phyloP scores from a whole-genome alignment of 257 asterid genomes.

The Lantana camara region DNA sequence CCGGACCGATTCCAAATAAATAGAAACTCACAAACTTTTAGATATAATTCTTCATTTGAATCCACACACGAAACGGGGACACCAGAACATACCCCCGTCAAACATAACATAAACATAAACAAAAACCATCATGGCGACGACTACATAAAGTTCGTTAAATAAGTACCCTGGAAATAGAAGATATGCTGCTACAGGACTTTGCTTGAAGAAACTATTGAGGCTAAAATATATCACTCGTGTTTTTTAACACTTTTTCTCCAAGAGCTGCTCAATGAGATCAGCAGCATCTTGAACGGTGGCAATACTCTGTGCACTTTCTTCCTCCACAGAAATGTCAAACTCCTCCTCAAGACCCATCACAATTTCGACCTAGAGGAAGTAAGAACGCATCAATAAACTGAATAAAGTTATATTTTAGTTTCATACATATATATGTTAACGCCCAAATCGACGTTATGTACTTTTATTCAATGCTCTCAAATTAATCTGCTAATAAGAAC shows the following conservation, averaged over 20 bases:
- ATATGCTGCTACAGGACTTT: constrained; percentile 31
- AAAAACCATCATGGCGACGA: constrained; percentile 23
- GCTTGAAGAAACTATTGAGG: constrained; percentile 27
- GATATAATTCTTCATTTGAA: constrained; percentile 25
- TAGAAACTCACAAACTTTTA: background rate
- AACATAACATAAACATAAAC: constrained; percentile 23
- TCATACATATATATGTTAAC: background rate
- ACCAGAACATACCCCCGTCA: constrained; percentile 24
- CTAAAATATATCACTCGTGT: constrained; percentile 16
- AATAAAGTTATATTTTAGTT: background rate
- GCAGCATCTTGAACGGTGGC: constrained; percentile 93
- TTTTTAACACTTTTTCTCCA: constrained; percentile 47
- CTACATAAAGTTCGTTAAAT: constrained; percentile 22
- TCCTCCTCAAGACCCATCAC: constrained; percentile 98
- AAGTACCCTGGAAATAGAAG: background rate
- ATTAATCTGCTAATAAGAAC: no score
- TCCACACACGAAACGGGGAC: constrained; percentile 17
- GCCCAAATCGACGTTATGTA: background rate
- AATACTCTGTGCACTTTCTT: constrained; percentile 90
- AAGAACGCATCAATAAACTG: no score
- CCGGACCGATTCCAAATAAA: no score
- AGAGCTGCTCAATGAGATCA: constrained; percentile 73
- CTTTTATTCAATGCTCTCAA: no score
- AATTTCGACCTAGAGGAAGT: constrained; percentile 70
- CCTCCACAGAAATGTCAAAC: constrained; percentile 87